Evolutionary conservation across 768 basidiomycete species (phyloP).

Genomic region (Pisolithus sp.): DNA sequence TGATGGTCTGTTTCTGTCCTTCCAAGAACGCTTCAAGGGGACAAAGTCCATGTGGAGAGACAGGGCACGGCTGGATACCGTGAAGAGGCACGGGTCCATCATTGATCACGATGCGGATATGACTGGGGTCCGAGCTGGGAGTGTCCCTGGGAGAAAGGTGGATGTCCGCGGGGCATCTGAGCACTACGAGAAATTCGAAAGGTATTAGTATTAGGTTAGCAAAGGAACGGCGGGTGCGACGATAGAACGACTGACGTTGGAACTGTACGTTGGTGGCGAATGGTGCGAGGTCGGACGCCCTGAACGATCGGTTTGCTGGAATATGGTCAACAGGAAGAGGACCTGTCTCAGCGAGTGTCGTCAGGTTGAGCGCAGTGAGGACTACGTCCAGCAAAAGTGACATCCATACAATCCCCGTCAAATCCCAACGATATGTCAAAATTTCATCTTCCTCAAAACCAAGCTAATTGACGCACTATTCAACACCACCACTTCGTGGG

Average conservation of each 20-base stretch:
- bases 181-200: slow-evolving; percentile 38
- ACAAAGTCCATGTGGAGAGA: slow-evolving; percentile 59
- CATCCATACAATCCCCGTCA: not conserved
- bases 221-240: not conserved
- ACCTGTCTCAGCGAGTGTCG: slow-evolving; percentile 63
- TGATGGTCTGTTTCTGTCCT: slow-evolving; percentile 61
- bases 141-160: slow-evolving; percentile 8
- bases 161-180: slow-evolving; percentile 39
- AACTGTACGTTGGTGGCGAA: slow-evolving; percentile 88
- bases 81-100: slow-evolving; percentile 81
- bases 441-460: not conserved
- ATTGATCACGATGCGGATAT: slow-evolving; percentile 83
- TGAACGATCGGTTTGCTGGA: slow-evolving; percentile 58
- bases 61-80: slow-evolving; percentile 68
- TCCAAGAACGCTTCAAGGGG: slow-evolving; percentile 63
- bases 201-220: not conserved
- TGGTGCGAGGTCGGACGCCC: slow-evolving; percentile 69
- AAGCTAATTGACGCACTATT: slow-evolving; percentile 45
- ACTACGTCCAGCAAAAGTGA: not conserved
- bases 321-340: slow-evolving; percentile 75
- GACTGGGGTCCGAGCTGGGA: slow-evolving; percentile 35
- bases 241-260: slow-evolving; percentile 53
- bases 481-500: slow-evolving; percentile 88
- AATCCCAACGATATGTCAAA: not conserved
- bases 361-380: slow-evolving; percentile 82